Evolutionary conservation across 1,284 basidiomycete genomes (phyloP), one percentile per base, ranked within the genome.

Genomic region (Ganoderma leucocontextum): DNA sequence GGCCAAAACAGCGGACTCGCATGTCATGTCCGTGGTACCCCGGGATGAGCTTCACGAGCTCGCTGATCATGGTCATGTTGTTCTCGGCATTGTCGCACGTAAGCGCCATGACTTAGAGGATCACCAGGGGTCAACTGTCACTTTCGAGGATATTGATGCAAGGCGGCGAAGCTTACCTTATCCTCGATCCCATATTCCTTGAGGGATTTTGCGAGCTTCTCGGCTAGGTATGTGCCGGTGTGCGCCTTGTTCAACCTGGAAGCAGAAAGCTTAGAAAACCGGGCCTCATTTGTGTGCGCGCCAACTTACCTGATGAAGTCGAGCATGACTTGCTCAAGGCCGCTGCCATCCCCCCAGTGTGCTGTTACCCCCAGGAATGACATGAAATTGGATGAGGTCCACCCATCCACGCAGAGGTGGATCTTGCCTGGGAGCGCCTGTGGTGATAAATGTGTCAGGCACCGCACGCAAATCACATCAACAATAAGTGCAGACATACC

Each of bases 321-420:
- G 0, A 52, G 49, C 8, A 10, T 52, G 9, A 52, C 12, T 1
- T 52, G 8, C 22, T 52, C 22, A 5, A 52, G n/a, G n/a, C n/a
- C n/a, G n/a, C n/a, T 13, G 22, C 5, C 1, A 17, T 9, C 4
- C 49, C n/a, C 49, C 49, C 49, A 52, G 12, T 58, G 55, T 4
- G 35, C 35, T 0, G 55, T 58, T 1, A 58, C 36, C 1, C 55
- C 55, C 1, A 58, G n/a, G 36, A 58, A 58, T 0, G 55, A 58
- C 22, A 58, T 36, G 36, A 58, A 35, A 19, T 58, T 58, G 1
- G 55, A 33, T 0, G 33, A 58, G 7, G 55, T 58, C 55, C 55
- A 58, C 29, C 55, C 55, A 22, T 58, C 55, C 7, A 58, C 55
- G 17, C 55, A 58, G 4, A 58, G 29, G 6, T 58, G 55, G 33